phyloP scores from a whole-genome alignment of 1,139 yeast species.

The Suhomyces bolitotheri region DNA sequence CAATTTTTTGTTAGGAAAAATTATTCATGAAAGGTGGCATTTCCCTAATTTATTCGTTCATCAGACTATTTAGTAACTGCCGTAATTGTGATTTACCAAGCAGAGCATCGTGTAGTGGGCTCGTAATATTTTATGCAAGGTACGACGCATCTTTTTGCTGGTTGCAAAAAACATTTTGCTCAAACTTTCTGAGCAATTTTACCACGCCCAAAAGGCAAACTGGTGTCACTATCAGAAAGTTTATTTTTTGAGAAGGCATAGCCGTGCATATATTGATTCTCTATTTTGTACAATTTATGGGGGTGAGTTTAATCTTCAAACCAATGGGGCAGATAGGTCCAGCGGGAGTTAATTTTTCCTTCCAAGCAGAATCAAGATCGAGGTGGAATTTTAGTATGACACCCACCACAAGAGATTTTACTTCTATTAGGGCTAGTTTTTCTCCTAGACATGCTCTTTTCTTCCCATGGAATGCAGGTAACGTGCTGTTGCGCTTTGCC shows the following conservation, averaged over 20 bases:
- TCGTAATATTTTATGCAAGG: neutral
- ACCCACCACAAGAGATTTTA: constrained; percentile 38
- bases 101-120: too few relatives aligned
- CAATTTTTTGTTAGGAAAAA: too few relatives aligned
- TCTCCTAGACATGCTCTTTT: constrained; percentile 65
- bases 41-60: too few relatives aligned
- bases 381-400: constrained; percentile 39
- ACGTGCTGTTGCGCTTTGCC: constrained; percentile 45
- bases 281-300: too few relatives aligned
- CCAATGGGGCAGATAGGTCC: constrained; percentile 25
- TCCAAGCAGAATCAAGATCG: constrained; percentile 45
- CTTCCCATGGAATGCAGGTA: constrained; percentile 64
- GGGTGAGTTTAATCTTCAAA: constrained; percentile 7
- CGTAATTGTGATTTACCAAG: too few relatives aligned
- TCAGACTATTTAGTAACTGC: too few relatives aligned
- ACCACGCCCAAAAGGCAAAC: too few relatives aligned
- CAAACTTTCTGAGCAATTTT: too few relatives aligned
- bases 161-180: neutral
- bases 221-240: too few relatives aligned
- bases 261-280: too few relatives aligned
- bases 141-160: neutral
- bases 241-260: too few relatives aligned
- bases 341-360: constrained; percentile 50
- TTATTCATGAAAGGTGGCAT: too few relatives aligned
- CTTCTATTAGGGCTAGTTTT: constrained; percentile 52